phyloP scores from a whole-genome alignment of 139 green algal genomes.

The Klebsormidium nitens region DNA sequence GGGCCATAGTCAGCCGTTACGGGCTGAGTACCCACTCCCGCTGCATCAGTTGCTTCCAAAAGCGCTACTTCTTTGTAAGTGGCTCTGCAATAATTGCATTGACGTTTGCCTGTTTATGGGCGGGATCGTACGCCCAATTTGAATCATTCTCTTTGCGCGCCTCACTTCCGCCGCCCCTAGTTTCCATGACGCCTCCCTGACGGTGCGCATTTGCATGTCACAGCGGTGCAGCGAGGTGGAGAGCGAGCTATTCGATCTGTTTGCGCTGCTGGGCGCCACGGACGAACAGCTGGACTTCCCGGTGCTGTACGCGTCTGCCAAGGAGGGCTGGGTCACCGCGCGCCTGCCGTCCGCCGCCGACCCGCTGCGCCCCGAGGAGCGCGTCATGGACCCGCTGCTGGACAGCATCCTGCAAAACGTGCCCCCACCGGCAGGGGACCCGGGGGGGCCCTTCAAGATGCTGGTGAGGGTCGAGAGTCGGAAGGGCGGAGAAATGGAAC shows the following conservation, averaged over 20 bases:
- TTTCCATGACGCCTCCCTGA: background rate
- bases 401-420: constrained; percentile 64
- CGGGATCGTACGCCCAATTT: no score
- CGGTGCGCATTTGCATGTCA: background rate
- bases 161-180: background rate
- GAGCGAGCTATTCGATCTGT: constrained; percentile 74
- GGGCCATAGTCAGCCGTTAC: no score
- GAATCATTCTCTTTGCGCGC: no score
- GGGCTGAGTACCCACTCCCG: no score
- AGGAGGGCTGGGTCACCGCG: constrained; percentile 43
- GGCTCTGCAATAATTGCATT: no score
- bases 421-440: constrained; percentile 50
- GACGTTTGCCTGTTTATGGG: no score
- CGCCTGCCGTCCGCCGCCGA: constrained; percentile 5
- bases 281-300: constrained; percentile 89
- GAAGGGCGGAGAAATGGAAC: no score
- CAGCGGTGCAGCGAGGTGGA: constrained; percentile 56
- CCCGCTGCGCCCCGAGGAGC: background rate
- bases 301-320: constrained; percentile 68
- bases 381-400: constrained; percentile 70
- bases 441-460: constrained; percentile 56
- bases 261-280: constrained; percentile 66
- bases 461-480: constrained; percentile 76
- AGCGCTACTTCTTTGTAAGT: no score
- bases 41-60: no score